Base-by-base conservation (phyloP, 139 green algal genomes). In the Volvox africanus region DNA sequence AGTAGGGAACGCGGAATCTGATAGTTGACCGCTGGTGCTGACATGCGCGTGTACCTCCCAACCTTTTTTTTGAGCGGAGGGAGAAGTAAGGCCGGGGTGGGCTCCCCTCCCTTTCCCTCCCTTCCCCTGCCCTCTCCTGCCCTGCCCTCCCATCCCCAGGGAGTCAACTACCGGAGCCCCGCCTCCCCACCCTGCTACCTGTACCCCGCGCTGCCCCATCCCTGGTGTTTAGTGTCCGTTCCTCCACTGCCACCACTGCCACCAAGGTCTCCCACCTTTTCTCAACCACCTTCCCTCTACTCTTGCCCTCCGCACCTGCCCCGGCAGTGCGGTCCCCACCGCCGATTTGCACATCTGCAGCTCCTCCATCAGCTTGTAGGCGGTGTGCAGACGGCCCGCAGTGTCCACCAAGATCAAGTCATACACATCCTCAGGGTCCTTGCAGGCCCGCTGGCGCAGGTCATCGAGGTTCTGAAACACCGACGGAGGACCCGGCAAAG, bases 321-420 rank as follows among this genome's bases (percentile, higher is more conserved):
- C 67, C 44, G 65, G 90, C 77, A 92, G 67, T 22, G 87, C 88
- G 21, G 68, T 91, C 22, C 32, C 37, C 30, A 94, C 92, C 32
- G 90, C 81, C 35, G 35, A 62, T 91, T 93, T 95, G 90, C 88
- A 92, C 77, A 96, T 93, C 80, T 87, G 75, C 76, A 97, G 88
- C 92, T 99, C 97, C 81, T 98, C 97, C 98, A 99, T 99, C 26
- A 99, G 95, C 26, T 94, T 92, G 80, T 94, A 97, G 76, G 99
- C 99, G 21, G 97, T 99, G 95, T 99, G 98, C 92, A 99, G 93
- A 33, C 98, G 93, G 16, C 97, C 89, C 55, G 83, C 89, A 2
- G 98, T 99, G 95, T 99, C 98, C 79, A 96, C 98, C 61, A 99
- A 93, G 12, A 99, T 91, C 76, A 99, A 85, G 90, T 99, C 98